Percentiles rank a stretch among this genome's conserved stretches.
Evolutionary conservation across 1,139 yeast genomes (phyloP).

Genomic region (Meyerozyma guilliermondii): DNA sequence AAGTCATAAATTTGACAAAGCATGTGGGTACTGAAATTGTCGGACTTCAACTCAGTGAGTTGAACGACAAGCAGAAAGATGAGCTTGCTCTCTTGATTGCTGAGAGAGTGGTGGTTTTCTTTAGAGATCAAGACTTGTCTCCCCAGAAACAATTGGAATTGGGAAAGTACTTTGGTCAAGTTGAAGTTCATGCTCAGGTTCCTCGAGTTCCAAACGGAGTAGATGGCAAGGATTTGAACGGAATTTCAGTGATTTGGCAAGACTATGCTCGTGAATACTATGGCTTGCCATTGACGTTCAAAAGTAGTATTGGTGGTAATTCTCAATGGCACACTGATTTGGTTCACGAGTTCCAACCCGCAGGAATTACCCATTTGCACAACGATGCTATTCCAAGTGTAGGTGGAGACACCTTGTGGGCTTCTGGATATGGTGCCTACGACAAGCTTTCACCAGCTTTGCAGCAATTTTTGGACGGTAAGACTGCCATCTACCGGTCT

Average conservation of each 20-base stretch:
- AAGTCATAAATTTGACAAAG: conserved; percentile 42
- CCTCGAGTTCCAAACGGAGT: conserved; percentile 30
- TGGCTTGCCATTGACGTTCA: conserved; percentile 24
- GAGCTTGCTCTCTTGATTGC: conserved; percentile 48
- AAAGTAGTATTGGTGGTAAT: conserved; percentile 27
- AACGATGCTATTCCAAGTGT: conserved; percentile 39
- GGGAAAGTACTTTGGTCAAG: conserved; percentile 42
- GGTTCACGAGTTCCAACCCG: conserved; percentile 44
- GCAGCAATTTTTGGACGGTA: conserved; percentile 45
- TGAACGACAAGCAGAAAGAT: conserved; percentile 47
- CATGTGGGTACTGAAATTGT: conserved; percentile 54
- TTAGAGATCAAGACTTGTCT: conserved; percentile 43
- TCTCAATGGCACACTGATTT: conserved; percentile 45
- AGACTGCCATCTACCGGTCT: conserved; percentile 40
- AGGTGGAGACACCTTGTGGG: conserved; percentile 50
- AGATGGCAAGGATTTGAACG: conserved; percentile 23
- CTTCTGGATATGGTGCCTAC: conserved; percentile 47
- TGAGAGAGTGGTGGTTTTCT: conserved; percentile 47
- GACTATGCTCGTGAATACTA: conserved; percentile 27
- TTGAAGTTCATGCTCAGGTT: conserved; percentile 45
- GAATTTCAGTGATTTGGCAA: conserved; percentile 52
- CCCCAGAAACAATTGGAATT: conserved; percentile 41
- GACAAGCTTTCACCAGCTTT: conserved; percentile 47
- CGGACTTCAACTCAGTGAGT: conserved; percentile 46
- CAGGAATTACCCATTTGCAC: conserved; percentile 45